These are phyloP conservation scores for Byssoonygena ceratinophila DNA, from an alignment of 2,329 filamentous ascomycete species.

Conservation along the genomic window DNA sequence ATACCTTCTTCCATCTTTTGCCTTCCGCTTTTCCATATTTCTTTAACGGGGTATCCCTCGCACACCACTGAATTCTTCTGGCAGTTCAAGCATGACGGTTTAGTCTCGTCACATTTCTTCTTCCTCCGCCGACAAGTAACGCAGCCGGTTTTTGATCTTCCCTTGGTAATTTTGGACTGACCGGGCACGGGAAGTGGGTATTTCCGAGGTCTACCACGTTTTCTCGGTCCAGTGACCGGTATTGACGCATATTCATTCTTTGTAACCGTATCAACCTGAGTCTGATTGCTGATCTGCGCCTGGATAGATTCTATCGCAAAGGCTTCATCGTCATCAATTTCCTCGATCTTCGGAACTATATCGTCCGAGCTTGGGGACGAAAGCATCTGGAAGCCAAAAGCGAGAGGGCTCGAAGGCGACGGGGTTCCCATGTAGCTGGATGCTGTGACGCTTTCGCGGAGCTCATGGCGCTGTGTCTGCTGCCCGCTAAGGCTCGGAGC, in stretches of 20 bases:
- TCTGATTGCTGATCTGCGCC: constrained; percentile 22
- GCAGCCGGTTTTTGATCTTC: constrained; percentile 50
- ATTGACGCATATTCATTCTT: constrained; percentile 17
- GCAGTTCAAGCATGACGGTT: constrained; percentile 55
- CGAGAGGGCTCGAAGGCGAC: constrained; percentile 17
- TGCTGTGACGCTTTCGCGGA: constrained; percentile 13
- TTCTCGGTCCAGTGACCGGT: constrained; percentile 38
- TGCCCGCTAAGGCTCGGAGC: constrained; percentile 1
- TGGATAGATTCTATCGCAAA: constrained; percentile 25
- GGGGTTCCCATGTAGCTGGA: constrained; percentile 14
- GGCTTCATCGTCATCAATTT: constrained; percentile 38
- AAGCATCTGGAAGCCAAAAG: constrained; percentile 22
- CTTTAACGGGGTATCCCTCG: constrained; percentile 78
- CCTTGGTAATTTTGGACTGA: constrained; percentile 64
- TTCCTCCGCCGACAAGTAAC: constrained; percentile 51
- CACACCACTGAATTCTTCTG: constrained; percentile 89
- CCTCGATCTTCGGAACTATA: constrained; percentile 46
- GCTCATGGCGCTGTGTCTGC: constrained; percentile 5
- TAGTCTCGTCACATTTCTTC: constrained; percentile 48
- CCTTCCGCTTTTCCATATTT: constrained; percentile 76
- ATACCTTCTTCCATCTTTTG: constrained; percentile 59
- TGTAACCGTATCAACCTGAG: constrained; percentile 20
- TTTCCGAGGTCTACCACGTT: constrained; percentile 72
- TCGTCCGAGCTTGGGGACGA: constrained; percentile 23
- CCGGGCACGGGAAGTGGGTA: constrained; percentile 55